These are phyloP conservation scores for Diaporthe caulivora DNA, from an alignment of 2,329 filamentous ascomycete genomes.

Conservation along the genomic window DNA sequence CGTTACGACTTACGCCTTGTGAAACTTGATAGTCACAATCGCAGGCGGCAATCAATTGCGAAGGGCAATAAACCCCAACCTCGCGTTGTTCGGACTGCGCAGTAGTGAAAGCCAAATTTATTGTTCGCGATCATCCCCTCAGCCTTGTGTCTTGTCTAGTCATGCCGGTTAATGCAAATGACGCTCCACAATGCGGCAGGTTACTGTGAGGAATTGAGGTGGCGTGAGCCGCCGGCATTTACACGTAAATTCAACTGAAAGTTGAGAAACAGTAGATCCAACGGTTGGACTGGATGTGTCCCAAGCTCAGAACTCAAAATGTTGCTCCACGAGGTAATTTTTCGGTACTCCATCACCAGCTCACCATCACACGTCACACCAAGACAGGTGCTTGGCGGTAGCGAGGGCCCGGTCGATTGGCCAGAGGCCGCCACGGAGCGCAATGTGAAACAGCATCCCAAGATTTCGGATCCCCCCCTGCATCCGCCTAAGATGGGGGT, in stretches of 20 bases:
- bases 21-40: conserved; percentile 24
- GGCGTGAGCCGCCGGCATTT: background rate
- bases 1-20: conserved; percentile 24
- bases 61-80: conserved; percentile 7
- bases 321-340: conserved; percentile 9
- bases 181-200: background rate
- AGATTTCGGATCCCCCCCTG: conserved; percentile 28
- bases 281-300: conserved; percentile 3
- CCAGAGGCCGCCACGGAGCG: conserved; percentile 23
- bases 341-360: background rate
- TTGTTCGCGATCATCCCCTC: background rate
- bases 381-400: conserved; percentile 22
- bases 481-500: conserved; percentile 12
- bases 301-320: conserved; percentile 12
- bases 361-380: background rate
- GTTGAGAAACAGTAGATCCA: background rate
- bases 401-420: conserved; percentile 26
- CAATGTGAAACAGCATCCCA: conserved; percentile 31
- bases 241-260: background rate
- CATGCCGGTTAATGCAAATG: conserved; percentile 6
- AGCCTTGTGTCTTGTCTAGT: conserved; percentile 18
- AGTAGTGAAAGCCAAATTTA: conserved; percentile 1
- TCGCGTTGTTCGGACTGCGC: background rate
- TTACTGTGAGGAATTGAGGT: background rate
- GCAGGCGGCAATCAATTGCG: conserved; percentile 18